phyloP scores from a whole-genome alignment of 2,329 filamentous ascomycete genomes.

The Monascus ruber region DNA sequence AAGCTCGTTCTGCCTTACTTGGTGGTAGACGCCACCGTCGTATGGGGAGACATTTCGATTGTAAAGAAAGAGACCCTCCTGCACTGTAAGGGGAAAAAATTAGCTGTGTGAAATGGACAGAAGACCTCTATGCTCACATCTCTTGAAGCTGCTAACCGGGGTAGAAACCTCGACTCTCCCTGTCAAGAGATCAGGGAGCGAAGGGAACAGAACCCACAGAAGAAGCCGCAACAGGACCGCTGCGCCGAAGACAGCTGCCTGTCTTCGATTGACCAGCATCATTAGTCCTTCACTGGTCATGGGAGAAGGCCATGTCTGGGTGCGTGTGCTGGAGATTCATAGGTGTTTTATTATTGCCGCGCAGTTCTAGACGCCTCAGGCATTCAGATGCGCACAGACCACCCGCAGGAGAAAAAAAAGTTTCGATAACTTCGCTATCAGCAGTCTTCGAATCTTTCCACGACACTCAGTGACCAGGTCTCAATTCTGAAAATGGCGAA shows the following conservation, averaged over 20 bases:
- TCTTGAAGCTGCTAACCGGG: conserved; percentile 94
- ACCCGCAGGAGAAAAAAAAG: conserved; percentile 15
- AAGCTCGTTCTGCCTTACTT: conserved; percentile 30
- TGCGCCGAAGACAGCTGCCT: conserved; percentile 57
- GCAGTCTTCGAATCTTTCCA: conserved; percentile 9
- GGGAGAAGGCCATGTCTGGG: background rate
- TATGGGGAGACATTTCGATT: conserved; percentile 94
- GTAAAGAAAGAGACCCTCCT: conserved; percentile 93
- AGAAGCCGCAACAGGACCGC: conserved; percentile 70
- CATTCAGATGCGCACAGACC: conserved; percentile 6
- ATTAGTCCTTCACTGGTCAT: background rate
- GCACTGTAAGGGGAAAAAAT: conserved; percentile 45
- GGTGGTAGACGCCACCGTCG: conserved; percentile 75
- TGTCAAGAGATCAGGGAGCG: conserved; percentile 71
- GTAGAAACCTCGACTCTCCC: conserved; percentile 94
- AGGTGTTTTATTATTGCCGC: background rate
- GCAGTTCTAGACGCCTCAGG: background rate
- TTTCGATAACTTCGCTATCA: conserved; percentile 29
- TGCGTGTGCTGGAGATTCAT: background rate
- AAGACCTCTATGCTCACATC: conserved; percentile 49
- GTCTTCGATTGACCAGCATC: conserved; percentile 48
- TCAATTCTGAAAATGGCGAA: conserved; percentile 47
- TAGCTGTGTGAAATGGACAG: too few relatives aligned
- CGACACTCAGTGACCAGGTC: conserved; percentile 2
- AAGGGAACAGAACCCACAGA: conserved; percentile 70